Evolutionary conservation across 495 filamentous ascomycete species (phyloP), one percentile per base, ranked within the genome.

Genomic region (Trichoderma reesei): DNA sequence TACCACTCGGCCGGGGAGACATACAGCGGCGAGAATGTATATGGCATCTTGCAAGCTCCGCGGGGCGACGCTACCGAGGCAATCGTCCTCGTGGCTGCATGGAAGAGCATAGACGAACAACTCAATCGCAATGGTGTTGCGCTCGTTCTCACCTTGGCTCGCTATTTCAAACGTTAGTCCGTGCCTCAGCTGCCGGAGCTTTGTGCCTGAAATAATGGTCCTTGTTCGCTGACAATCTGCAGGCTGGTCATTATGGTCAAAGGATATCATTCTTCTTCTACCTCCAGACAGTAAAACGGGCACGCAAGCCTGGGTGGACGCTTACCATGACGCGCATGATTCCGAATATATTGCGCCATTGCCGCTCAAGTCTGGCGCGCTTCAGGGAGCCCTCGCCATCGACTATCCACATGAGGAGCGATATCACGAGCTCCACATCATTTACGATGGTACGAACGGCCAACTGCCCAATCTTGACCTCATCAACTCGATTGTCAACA

Each of bases 231-330:
- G 38, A 63, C 61, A 44, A 31, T 3, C 14, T 6, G 8, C 18
- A 89, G 86, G 91, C 66, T 98, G 94, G 94, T 96, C 91, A 34
- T 79, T 98, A 11, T 98, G 94, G 94, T 96, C 91, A 42, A 98
- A 98, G 76, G 94, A 98, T 68, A 96, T 98, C 68, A 94, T 98
- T 59, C 87, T 98, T 74, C 74, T 98, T 8, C 83, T 98, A 61
- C 86, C 94, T 1, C 84, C 88, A 1, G 94, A 98, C 75, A 96
- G 91, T 71, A 88, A 85, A 63, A 86, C 90, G 18, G 94, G 92
- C 3, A 90, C 92, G 5, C 92, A 98, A 75, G 94, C 94, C 36
- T 98, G 95, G 94, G 89, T 96, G 33, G 91, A 96, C 68, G 95
- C 95, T 3, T 98, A 98, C 75, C 94, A 98, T 73, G 88, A 96